Evolutionary conservation across 1,284 basidiomycete species (phyloP).

Genomic region (Cryptococcus maquisensis): DNA sequence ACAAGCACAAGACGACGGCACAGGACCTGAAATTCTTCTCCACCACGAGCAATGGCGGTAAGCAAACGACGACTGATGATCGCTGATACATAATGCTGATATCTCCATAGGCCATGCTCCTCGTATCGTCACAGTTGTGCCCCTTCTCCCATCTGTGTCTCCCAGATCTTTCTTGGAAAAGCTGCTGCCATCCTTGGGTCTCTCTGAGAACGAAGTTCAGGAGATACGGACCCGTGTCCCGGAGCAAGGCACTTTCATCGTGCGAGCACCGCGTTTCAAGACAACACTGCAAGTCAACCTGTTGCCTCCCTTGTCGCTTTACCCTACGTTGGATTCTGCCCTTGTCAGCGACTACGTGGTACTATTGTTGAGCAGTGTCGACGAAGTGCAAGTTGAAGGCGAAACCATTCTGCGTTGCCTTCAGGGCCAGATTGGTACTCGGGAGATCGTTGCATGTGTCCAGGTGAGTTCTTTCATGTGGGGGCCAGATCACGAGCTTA

Average conservation of each 20-base stretch:
- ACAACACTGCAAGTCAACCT: conserved; percentile 82
- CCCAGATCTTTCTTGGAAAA: conserved; percentile 67
- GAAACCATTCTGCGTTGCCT: conserved; percentile 86
- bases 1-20: conserved; percentile 66
- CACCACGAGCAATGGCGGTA: conserved; percentile 46
- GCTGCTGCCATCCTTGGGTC: conserved; percentile 64
- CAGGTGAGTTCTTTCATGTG: conserved; percentile 42
- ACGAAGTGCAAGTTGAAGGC: conserved; percentile 81
- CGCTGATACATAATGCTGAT: neutral
- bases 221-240: conserved; percentile 13
- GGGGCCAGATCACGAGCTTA: neutral
- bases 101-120: conserved; percentile 42
- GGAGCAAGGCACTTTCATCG: conserved; percentile 57
- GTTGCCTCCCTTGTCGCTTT: conserved; percentile 65
- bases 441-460: conserved; percentile 58
- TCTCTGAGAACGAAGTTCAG: conserved; percentile 53
- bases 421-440: conserved; percentile 65
- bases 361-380: conserved; percentile 70
- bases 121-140: conserved; percentile 49
- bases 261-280: conserved; percentile 81
- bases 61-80: conserved; percentile 2
- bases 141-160: conserved; percentile 49
- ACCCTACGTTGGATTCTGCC: conserved; percentile 77
- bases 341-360: conserved; percentile 89
- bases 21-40: conserved; percentile 48